Percentiles rank a stretch among this genome's conserved stretches.
Evolutionary conservation across 805 yeast species (phyloP).

Genomic region (Myxozyma udenii): DNA sequence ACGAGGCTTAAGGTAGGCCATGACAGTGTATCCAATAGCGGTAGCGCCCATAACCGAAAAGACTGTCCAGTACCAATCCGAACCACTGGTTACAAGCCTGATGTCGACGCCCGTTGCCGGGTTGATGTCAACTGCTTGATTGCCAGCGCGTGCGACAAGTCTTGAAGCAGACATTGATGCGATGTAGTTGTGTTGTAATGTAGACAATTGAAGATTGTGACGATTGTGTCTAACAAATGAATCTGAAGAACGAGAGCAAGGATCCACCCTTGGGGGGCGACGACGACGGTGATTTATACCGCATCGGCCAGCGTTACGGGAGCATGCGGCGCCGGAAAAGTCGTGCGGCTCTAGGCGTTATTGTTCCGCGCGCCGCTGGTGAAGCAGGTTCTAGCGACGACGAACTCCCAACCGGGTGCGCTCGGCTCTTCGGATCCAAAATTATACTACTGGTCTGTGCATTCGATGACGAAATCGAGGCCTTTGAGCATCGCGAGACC

Average conservation of each 20-base stretch:
- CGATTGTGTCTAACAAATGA: background rate
- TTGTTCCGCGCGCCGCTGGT: too few relatives aligned
- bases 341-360: background rate
- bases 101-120: conserved; percentile 46
- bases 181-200: background rate
- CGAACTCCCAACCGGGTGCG: too few relatives aligned
- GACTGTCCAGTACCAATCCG: conserved; percentile 67
- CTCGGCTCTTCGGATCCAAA: too few relatives aligned
- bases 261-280: background rate
- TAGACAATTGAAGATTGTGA: background rate
- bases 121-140: conserved; percentile 40
- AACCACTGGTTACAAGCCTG: conserved; percentile 55
- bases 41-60: conserved; percentile 48
- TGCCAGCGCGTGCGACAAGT: conserved; percentile 8
- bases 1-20: conserved; percentile 35
- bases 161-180: conserved; percentile 6
- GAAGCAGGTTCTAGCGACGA: too few relatives aligned
- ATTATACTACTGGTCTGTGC: too few relatives aligned
- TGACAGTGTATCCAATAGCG: conserved; percentile 36
- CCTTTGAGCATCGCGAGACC: too few relatives aligned
- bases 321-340: background rate
- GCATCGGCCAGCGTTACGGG: background rate
- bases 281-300: background rate
- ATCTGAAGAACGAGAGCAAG: background rate
- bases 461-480: too few relatives aligned